These are phyloP conservation scores for Aegilops sharonensis DNA, from an alignment of 176 grass and related monocot species.

Conservation along the genomic window DNA sequence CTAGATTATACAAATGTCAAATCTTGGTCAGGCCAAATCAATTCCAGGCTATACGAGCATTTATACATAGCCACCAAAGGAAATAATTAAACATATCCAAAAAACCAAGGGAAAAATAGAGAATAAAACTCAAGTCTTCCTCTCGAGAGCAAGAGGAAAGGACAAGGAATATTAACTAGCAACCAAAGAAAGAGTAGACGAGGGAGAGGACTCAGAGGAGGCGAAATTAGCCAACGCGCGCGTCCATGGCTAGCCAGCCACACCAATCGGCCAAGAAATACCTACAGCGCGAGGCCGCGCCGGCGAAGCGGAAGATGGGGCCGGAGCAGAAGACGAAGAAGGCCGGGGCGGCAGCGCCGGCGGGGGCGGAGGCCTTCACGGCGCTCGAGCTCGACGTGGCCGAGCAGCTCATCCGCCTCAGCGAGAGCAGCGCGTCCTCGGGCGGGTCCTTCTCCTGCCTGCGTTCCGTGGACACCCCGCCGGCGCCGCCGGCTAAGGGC, in stretches of 20 bases:
- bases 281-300: not conserved
- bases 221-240: conserved; percentile 22
- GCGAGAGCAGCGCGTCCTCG: conserved; percentile 34
- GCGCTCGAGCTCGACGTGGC: conserved; percentile 44
- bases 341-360: not conserved
- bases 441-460: not conserved
- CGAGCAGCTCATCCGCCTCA: conserved; percentile 39
- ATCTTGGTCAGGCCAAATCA: not conserved
- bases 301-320: not conserved
- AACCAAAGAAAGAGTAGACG: not conserved
- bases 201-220: not conserved
- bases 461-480: not conserved
- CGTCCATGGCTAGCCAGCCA: conserved; percentile 13
- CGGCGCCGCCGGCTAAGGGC: not conserved
- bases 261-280: conserved; percentile 28
- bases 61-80: not conserved
- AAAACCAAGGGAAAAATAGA: not conserved
- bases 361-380: conserved; percentile 22
- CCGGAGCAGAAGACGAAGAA: not conserved
- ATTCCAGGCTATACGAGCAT: not conserved
- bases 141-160: not conserved
- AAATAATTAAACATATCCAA: not conserved
- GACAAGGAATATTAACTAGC: not conserved
- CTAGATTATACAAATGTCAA: too few relatives aligned
- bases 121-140: not conserved